Evolutionary conservation across 192 early-diverging fungal species (phyloP), one percentile per base, ranked within the genome.

Genomic region (Paraglomus brasilianum): DNA sequence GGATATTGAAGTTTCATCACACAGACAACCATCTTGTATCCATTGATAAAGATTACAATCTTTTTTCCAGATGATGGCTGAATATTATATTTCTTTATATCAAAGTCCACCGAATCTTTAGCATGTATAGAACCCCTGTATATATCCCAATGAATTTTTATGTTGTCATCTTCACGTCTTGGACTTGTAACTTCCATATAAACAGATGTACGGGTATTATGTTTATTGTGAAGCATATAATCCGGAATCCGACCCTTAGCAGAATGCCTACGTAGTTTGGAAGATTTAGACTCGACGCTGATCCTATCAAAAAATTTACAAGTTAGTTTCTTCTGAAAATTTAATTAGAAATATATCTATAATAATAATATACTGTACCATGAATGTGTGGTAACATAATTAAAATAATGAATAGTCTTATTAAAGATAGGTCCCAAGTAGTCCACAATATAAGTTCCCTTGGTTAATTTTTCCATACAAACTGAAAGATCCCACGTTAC

Each of bases 41-140:
- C 64, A 19, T 66, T 66, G 3, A 52, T 66, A 66, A 66, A 66
- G 21, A 66, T 52, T 39, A 42, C 7, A 8, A 66, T 52, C 14
- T 41, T 14, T 9, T 40, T 66, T 14, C 6, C 8, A 2, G n/a
- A 14, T 21, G 36, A 24, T 21, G 64, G 49, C 14, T 42, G 40
- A 5, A 52, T 52, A 0, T 52, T 17, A 0, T n/a, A 8, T 21
- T 66, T 11, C 2, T 21, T 66, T 17, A 66, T 66, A 30, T 66
- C 48, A 66, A 17, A 50, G 48, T 38, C 64, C 21, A 66, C 52
- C 1, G 49, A 13, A 41, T 66, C 64, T 22, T 66, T 66, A 5
- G 64, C 49, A 66, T 66, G 49, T 66, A 51, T 66, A 17, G 64
- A 7, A 40, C 48, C 39, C 17, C 49, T 14, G 49, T 66, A 66